Percentiles rank a stretch among this genome's conserved stretches.
Conservation (phyloP, 148 eudicot genomes). For the Salicornia ramosissima region DNA sequence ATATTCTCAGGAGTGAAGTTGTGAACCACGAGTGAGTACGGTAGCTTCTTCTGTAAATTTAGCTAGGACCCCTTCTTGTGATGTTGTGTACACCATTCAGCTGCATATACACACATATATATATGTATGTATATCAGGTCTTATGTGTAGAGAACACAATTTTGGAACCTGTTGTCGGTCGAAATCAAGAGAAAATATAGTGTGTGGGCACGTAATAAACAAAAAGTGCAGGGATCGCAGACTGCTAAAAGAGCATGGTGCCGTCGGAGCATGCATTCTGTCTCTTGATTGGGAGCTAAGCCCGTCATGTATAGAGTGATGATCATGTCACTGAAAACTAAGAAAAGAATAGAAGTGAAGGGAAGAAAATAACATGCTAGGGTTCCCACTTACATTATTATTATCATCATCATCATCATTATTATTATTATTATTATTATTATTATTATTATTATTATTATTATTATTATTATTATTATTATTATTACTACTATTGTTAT, state of each 20-base stretch:
- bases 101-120: conserved; percentile 28
- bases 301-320: conserved; percentile 21
- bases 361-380: conserved; percentile 7
- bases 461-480: too few species aligned
- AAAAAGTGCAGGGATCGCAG: conserved; percentile 17
- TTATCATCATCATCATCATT: too few species aligned
- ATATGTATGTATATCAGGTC: too few species aligned
- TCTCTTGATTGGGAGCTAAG: conserved; percentile 19
- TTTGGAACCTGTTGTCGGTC: conserved; percentile 25
- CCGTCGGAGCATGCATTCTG: conserved; percentile 1
- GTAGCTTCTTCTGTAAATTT: conserved; percentile 25
- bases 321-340: conserved; percentile 1
- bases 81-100: conserved; percentile 14
- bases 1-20: conserved; percentile 4
- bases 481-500: too few species aligned
- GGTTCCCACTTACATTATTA: conserved; percentile 10
- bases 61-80: conserved; percentile 16
- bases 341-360: background rate
- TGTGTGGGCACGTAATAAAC: conserved; percentile 3
- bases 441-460: too few species aligned
- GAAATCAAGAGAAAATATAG: conserved; percentile 5
- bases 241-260: conserved; percentile 1
- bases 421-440: too few species aligned
- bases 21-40: conserved; percentile 21
- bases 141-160: conserved; percentile 25